phyloP scores from a whole-genome alignment of 1,139 yeast genomes.

The Candida mesenterica region DNA sequence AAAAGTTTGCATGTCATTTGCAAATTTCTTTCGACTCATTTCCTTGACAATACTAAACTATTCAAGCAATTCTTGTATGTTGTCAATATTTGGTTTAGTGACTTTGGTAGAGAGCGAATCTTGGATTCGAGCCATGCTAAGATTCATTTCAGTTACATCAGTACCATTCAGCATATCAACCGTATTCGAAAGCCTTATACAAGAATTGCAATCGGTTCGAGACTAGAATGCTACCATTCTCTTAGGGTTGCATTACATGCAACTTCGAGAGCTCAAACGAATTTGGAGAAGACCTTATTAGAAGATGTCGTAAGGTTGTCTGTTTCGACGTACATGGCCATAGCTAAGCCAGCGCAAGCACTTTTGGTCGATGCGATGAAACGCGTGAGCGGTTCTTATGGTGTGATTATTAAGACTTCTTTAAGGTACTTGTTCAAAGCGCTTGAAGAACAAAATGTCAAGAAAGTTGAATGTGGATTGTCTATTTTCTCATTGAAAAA shows the following conservation, averaged over 20 bases:
- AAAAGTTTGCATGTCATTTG: conserved; percentile 61
- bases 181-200: conserved; percentile 70
- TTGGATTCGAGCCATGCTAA: conserved; percentile 53
- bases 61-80: conserved; percentile 66
- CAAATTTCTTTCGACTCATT: conserved; percentile 46
- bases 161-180: conserved; percentile 40
- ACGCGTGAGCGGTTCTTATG: conserved; percentile 69
- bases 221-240: conserved; percentile 76
- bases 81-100: conserved; percentile 77
- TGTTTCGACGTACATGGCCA: conserved; percentile 68
- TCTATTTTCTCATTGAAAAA: conserved; percentile 52
- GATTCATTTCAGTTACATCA: conserved; percentile 35
- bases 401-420: conserved; percentile 47
- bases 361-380: conserved; percentile 71
- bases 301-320: conserved; percentile 69
- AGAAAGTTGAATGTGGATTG: conserved; percentile 68
- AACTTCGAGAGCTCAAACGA: conserved; percentile 70
- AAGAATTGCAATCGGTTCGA: conserved; percentile 70
- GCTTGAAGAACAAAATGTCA: conserved; percentile 50
- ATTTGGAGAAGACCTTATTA: conserved; percentile 61
- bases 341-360: conserved; percentile 69
- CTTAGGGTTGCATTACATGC: conserved; percentile 74
- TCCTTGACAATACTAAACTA: conserved; percentile 68
- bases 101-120: conserved; percentile 74
- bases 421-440: conserved; percentile 55